Evolutionary conservation across 352 stramenopile genomes (phyloP), one percentile per base, ranked within the genome.

Genomic region (Globisporangium yorkense): DNA sequence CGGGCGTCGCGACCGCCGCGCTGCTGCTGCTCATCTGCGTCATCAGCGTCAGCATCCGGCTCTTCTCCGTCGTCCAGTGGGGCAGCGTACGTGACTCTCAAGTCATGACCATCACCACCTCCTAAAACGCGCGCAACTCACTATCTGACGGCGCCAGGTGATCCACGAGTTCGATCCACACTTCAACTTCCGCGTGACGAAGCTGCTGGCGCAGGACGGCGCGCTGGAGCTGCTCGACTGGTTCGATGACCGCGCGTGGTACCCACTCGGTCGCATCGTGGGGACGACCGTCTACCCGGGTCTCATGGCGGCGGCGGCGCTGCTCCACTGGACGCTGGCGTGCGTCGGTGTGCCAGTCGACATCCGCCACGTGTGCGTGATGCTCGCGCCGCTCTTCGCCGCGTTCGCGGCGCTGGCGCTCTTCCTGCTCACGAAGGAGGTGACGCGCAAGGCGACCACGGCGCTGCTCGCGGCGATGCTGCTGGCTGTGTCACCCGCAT

Each of bases 111-210:
- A 43, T 4, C 37, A 13, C 12, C 37, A 18, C 10, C 24, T 6
- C 44, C 44, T 16, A n/a, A n/a, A 21, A 21, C 41, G 5, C 43
- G 47, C 52, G 27, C 35, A 40, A 40, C 35, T 40, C 35, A 40
- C 35, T 8, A 7, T 46, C 24, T 39, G 21, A 24, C 21, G 21
- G 24, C 21, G 2, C 47, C 70, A 88, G 72, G 84, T 97, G 44
- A 97, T 97, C 66, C 86, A 97, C 52, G 88, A 97, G 72, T 97
- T 92, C 62, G 87, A 97, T 52, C 88, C 97, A 39, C 98, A 98
- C 67, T 99, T 99, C 73, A 99, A 99, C 72, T 99, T 97, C 80
- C 89, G 97, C 57, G 97, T 97, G 27, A 99, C 97, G 51, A 97
- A 99, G 76, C 96, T 97, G 51, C 76, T 99, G 15, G 75, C 80